These are phyloP conservation scores for Taphrina sp. DNA, from an alignment of 1,139 yeast genomes.

Conservation along the genomic window DNA sequence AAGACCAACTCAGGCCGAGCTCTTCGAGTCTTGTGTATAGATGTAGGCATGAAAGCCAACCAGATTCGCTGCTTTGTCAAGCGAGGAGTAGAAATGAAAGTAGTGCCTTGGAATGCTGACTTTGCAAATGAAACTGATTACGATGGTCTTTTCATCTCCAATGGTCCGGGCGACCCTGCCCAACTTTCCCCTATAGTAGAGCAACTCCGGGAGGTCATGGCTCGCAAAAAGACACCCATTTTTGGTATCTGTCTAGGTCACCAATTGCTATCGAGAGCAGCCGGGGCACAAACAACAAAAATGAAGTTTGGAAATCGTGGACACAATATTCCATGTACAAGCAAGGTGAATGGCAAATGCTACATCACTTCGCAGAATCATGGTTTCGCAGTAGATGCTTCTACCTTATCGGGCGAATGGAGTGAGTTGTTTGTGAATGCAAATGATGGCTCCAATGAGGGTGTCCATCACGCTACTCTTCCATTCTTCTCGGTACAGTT, in stretches of 20 bases:
- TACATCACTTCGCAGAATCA: slow-evolving; percentile 98
- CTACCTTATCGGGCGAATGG: slow-evolving; percentile 74
- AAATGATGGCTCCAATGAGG: slow-evolving; percentile 97
- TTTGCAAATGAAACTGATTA: slow-evolving; percentile 62
- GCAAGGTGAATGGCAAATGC: slow-evolving; percentile 90
- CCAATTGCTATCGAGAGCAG: slow-evolving; percentile 91
- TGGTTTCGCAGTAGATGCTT: slow-evolving; percentile 92
- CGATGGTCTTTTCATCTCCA: slow-evolving; percentile 93
- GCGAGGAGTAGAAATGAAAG: slow-evolving; percentile 93
- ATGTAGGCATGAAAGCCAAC: slow-evolving; percentile 97
- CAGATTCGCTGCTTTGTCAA: slow-evolving; percentile 95
- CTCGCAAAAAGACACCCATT: slow-evolving; percentile 54
- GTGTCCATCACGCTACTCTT: slow-evolving; percentile 83
- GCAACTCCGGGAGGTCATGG: slow-evolving; percentile 57
- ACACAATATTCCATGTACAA: slow-evolving; percentile 97
- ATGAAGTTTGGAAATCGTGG: slow-evolving; percentile 99
- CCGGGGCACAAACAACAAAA: slow-evolving; percentile 89
- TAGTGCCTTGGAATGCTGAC: slow-evolving; percentile 95
- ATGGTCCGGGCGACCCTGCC: slow-evolving; percentile 99
- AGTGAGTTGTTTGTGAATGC: slow-evolving; percentile 92
- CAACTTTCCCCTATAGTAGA: slow-evolving; percentile 67
- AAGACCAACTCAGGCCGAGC: slow-evolving; percentile 70
- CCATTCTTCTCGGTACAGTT: slow-evolving; percentile 99
- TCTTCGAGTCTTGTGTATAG: slow-evolving; percentile 81
- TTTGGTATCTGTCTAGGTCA: slow-evolving; percentile 86